These are phyloP conservation scores for Termitomyces sp. DNA, from an alignment of 768 basidiomycete species.

Conservation along the genomic window DNA sequence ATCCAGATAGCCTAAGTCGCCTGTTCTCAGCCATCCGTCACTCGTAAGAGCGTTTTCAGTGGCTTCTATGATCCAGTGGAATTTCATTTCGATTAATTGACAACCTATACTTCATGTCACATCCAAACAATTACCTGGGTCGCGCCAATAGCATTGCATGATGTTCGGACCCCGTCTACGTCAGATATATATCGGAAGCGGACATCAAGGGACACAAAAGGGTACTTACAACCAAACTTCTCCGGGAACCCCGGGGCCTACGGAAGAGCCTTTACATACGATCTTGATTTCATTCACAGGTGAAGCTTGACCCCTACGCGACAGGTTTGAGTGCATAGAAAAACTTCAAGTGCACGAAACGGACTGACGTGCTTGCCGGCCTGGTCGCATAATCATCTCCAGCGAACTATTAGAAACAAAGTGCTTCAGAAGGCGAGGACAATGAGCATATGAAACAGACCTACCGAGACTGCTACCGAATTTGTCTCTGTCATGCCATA, in stretches of 20 bases:
- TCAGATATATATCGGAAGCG: background rate
- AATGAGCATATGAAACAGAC: background rate
- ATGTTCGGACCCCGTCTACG: conserved; percentile 51
- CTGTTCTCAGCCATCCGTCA: conserved; percentile 57
- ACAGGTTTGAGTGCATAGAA: background rate
- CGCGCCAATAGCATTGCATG: conserved; percentile 60
- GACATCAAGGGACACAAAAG: background rate
- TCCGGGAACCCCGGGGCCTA: conserved; percentile 33
- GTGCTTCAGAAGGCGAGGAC: background rate
- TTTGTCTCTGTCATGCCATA: conserved; percentile 63
- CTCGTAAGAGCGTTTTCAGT: conserved; percentile 40
- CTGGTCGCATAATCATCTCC: conserved; percentile 55
- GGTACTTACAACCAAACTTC: conserved; percentile 47
- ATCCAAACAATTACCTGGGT: conserved; percentile 33
- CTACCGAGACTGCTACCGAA: conserved; percentile 46
- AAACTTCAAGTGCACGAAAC: background rate
- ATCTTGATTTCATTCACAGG: conserved; percentile 56
- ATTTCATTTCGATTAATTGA: background rate
- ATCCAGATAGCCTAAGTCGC: conserved; percentile 49
- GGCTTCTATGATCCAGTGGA: conserved; percentile 27
- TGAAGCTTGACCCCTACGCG: conserved; percentile 45
- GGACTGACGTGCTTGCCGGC: conserved; percentile 43
- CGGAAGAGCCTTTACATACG: conserved; percentile 31
- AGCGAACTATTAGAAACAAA: conserved; percentile 24
- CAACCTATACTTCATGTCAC: background rate